phyloP scores from a whole-genome alignment of 2,329 filamentous ascomycete species.

The Ophiostoma tasmaniense region DNA sequence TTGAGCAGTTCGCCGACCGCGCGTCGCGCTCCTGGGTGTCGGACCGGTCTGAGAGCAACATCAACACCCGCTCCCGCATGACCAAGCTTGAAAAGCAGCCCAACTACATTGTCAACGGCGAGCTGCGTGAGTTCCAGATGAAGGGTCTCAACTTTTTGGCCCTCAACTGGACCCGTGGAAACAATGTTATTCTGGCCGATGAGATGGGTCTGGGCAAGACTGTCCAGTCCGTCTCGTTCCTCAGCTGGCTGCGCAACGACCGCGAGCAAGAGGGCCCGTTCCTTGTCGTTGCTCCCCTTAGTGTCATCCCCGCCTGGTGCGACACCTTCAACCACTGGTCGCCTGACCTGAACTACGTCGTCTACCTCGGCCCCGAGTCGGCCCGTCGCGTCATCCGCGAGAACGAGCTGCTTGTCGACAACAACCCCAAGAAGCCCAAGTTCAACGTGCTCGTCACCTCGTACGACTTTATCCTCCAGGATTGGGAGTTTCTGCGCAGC shows the following conservation, averaged over 20 bases:
- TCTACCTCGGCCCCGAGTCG: conserved; percentile 85
- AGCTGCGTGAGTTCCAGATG: conserved; percentile 87
- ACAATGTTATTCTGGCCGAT: conserved; percentile 95
- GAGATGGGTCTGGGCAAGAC: conserved; percentile 99
- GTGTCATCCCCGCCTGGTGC: conserved; percentile 95
- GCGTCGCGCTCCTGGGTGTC: conserved; percentile 73
- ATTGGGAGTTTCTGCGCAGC: conserved; percentile 72
- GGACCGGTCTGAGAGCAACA: conserved; percentile 66
- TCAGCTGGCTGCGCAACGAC: conserved; percentile 92
- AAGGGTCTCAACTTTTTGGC: conserved; percentile 91
- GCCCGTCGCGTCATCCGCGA: conserved; percentile 82
- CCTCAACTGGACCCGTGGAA: conserved; percentile 88
- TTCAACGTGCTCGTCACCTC: conserved; percentile 98
- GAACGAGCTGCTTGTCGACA: conserved; percentile 78
- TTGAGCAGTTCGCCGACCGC: conserved; percentile 84
- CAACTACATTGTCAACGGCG: conserved; percentile 71
- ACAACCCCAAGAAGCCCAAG: conserved; percentile 79
- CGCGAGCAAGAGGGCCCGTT: conserved; percentile 88
- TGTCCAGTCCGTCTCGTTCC: conserved; percentile 91
- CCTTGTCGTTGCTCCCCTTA: conserved; percentile 91
- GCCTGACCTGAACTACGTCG: conserved; percentile 91
- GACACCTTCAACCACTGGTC: conserved; percentile 97
- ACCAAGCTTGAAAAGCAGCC: conserved; percentile 72
- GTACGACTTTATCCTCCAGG: conserved; percentile 89
- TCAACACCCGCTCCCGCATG: conserved; percentile 65